Percentiles rank a stretch among this genome's conserved stretches.
Conservation (phyloP, 768 basidiomycete genomes). For the Cyathus striatus region DNA sequence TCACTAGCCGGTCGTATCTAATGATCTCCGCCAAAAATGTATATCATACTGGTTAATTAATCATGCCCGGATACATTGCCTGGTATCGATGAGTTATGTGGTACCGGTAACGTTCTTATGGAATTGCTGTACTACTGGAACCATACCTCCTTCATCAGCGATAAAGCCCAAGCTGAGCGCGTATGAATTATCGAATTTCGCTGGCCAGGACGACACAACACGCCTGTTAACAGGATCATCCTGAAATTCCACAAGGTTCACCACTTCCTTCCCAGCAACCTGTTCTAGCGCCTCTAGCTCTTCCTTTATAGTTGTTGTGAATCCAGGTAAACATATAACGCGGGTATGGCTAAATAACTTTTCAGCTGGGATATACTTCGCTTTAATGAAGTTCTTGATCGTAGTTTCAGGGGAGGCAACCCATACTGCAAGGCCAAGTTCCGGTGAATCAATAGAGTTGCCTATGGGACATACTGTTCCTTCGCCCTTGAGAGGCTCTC, state of each 20-base stretch:
- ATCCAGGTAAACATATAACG: constrained; percentile 55
- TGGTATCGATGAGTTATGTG: neutral
- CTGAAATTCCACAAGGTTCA: constrained; percentile 41
- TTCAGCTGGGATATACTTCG: constrained; percentile 38
- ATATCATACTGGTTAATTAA: neutral
- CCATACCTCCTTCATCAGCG: constrained; percentile 43
- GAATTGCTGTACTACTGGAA: constrained; percentile 37
- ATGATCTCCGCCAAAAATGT: neutral
- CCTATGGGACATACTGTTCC: constrained; percentile 49
- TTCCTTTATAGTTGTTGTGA: constrained; percentile 50
- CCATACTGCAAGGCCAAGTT: constrained; percentile 44
- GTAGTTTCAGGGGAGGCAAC: constrained; percentile 46
- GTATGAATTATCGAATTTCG: constrained; percentile 38
- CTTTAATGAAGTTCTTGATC: constrained; percentile 46
- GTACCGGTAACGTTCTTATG: too few relatives aligned
- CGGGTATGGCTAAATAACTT: constrained; percentile 39
- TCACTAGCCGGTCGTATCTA: neutral
- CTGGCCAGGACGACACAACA: constrained; percentile 46
- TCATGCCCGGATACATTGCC: neutral
- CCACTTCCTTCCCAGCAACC: constrained; percentile 43
- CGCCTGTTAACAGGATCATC: constrained; percentile 36
- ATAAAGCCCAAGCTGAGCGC: constrained; percentile 35
- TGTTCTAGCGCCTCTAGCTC: constrained; percentile 48
- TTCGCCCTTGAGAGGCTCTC: constrained; percentile 51
- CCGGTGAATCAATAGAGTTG: constrained; percentile 33